These are phyloP conservation scores for Citrus trifoliata DNA, from an alignment of 345 rosid genomes.

Conservation along the genomic window DNA sequence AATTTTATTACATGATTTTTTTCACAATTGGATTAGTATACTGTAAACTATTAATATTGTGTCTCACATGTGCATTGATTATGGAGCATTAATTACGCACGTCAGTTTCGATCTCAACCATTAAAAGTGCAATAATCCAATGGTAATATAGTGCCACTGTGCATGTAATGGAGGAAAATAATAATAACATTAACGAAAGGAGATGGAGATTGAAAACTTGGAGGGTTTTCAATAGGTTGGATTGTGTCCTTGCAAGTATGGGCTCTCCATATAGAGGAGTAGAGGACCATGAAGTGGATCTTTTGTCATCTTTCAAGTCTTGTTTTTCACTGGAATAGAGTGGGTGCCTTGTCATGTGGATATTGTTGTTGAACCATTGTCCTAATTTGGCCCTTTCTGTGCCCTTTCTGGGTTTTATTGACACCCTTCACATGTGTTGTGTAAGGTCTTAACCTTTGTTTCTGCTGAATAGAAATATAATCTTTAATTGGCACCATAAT, in stretches of 20 bases:
- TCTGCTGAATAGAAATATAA: not conserved
- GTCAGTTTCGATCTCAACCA: not conserved
- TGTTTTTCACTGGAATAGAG: not conserved
- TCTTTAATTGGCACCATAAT: conserved; percentile 5
- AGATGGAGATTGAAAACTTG: too few relatives aligned
- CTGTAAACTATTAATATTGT: too few relatives aligned
- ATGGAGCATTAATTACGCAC: too few relatives aligned
- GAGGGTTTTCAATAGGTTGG: too few relatives aligned
- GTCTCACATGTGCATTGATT: too few relatives aligned
- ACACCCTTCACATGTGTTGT: not conserved
- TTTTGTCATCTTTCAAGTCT: not conserved
- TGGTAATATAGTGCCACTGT: too few relatives aligned
- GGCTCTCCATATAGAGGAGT: too few relatives aligned
- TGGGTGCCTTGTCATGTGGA: not conserved
- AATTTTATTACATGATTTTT: too few relatives aligned
- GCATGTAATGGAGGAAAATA: too few relatives aligned
- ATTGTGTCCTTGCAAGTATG: too few relatives aligned
- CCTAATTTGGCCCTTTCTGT: not conserved
- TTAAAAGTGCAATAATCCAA: not conserved
- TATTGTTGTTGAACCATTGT: not conserved
- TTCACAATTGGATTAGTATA: not conserved
- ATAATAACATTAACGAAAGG: too few relatives aligned
- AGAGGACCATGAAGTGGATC: not conserved
- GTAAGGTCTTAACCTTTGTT: not conserved
- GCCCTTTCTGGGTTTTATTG: not conserved